Conservation (phyloP, 2,329 filamentous ascomycete genomes). For the Lizonia empirigonia region DNA sequence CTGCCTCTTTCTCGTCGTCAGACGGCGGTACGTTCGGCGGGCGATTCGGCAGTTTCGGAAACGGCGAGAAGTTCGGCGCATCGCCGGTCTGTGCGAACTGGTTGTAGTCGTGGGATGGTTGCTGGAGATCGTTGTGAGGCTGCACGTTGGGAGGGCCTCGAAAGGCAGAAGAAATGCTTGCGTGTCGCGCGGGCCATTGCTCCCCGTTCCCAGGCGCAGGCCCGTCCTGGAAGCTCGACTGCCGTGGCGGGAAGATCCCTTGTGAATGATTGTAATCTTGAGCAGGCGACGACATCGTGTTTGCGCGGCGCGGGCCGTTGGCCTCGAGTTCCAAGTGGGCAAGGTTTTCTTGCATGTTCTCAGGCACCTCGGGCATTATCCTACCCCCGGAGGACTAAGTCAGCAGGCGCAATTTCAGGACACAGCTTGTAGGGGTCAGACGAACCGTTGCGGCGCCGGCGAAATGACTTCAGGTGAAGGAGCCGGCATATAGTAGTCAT, state of each 20-base stretch:
- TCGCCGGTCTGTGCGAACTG: conserved; percentile 53
- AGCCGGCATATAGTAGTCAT: conserved; percentile 69
- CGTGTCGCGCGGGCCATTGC: conserved; percentile 41
- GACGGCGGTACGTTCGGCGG: conserved; percentile 90
- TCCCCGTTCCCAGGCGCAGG: conserved; percentile 23
- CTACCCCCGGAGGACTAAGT: conserved; percentile 55
- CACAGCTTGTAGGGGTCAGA: conserved; percentile 28
- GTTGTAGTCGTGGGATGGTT: conserved; percentile 47
- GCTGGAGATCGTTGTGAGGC: conserved; percentile 32
- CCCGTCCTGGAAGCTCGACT: conserved; percentile 40
- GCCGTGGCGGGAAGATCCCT: conserved; percentile 38
- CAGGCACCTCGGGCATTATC: conserved; percentile 92
- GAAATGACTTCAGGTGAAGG: conserved; percentile 67
- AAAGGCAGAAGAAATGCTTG: conserved; percentile 47
- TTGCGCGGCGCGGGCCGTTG: conserved; percentile 51
- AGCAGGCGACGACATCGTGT: conserved; percentile 38
- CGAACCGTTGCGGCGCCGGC: conserved; percentile 72
- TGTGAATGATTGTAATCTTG: conserved; percentile 37
- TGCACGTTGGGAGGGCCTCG: conserved; percentile 46
- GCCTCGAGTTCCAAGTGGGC: conserved; percentile 88
- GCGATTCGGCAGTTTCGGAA: conserved; percentile 78
- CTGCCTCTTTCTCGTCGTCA: conserved; percentile 91
- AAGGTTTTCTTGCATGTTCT: conserved; percentile 95
- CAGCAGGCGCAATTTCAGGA: conserved; percentile 38
- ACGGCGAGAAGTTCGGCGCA: conserved; percentile 84